Evolutionary conservation across 768 basidiomycete genomes (phyloP).

Genomic region (Cyclocybe aegerita): DNA sequence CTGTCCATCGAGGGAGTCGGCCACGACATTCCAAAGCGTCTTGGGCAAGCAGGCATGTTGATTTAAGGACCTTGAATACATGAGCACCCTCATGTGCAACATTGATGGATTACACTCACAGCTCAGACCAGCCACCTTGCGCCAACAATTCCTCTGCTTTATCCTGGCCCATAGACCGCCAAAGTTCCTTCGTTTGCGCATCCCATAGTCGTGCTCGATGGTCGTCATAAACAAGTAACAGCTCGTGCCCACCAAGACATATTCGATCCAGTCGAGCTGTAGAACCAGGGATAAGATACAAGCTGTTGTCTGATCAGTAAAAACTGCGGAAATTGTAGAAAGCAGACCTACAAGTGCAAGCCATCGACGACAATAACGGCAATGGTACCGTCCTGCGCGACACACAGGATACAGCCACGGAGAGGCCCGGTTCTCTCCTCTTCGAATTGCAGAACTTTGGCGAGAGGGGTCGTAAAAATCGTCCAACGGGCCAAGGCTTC

Average conservation of each 20-base stretch:
- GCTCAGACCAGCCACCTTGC: constrained; percentile 71
- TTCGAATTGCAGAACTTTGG: constrained; percentile 54
- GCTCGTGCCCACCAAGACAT: constrained; percentile 64
- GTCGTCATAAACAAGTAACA: constrained; percentile 75
- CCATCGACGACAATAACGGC: constrained; percentile 75
- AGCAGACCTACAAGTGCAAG: constrained; percentile 68
- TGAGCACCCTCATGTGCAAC: not conserved
- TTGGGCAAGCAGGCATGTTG: constrained; percentile 18
- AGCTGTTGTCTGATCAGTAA: constrained; percentile 35
- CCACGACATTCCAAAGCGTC: constrained; percentile 23
- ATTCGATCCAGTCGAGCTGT: constrained; percentile 62
- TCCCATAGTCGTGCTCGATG: constrained; percentile 88
- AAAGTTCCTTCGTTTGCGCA: constrained; percentile 75
- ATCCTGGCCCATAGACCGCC: constrained; percentile 75
- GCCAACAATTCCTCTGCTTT: constrained; percentile 75
- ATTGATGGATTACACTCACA: constrained; percentile 45
- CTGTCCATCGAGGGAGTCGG: constrained; percentile 12
- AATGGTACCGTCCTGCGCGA: constrained; percentile 79
- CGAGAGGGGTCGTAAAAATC: constrained; percentile 67
- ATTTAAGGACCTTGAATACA: constrained; percentile 18
- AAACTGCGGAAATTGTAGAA: constrained; percentile 1
- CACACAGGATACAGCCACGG: constrained; percentile 67
- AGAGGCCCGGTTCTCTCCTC: constrained; percentile 55
- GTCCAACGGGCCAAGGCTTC: constrained; percentile 71
- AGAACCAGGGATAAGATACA: constrained; percentile 82